Evolutionary conservation across 305 asterid species (phyloP).

Genomic region (Ilex paraguariensis): DNA sequence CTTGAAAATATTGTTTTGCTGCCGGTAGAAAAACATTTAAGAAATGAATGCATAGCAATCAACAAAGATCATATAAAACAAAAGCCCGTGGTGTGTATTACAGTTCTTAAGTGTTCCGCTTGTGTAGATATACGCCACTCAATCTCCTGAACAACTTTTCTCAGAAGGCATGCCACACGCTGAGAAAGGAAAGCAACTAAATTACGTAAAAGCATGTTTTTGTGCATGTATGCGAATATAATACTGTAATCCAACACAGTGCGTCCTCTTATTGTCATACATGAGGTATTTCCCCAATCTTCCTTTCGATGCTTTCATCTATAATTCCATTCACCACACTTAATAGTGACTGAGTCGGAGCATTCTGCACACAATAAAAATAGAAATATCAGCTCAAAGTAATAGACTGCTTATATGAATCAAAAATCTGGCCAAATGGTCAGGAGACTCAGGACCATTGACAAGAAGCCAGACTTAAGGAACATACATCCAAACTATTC

Average conservation of each 20-base stretch:
- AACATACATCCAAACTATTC: constrained; percentile 82
- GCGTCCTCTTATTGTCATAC: constrained; percentile 34
- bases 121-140: constrained; percentile 90
- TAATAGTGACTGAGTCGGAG: constrained; percentile 87
- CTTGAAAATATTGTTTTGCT: constrained; percentile 89
- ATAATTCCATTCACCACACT: constrained; percentile 83
- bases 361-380: constrained; percentile 51
- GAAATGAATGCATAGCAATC: neutral
- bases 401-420: no score
- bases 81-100: constrained; percentile 19
- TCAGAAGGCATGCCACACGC: constrained; percentile 87
- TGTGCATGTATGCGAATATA: neutral
- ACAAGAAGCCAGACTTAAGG: constrained; percentile 6
- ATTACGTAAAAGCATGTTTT: no score
- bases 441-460: no score
- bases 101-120: constrained; percentile 83
- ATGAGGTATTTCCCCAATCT: constrained; percentile 87
- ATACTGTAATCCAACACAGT: constrained; percentile 1
- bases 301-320: constrained; percentile 81
- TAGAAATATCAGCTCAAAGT: neutral
- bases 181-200: constrained; percentile 21
- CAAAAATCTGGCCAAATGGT: no score
- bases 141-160: constrained; percentile 95
- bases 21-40: neutral
- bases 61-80: constrained; percentile 6